phyloP scores from a whole-genome alignment of 371 early-diverging fungal species.

The Mucor lusitanicus region DNA sequence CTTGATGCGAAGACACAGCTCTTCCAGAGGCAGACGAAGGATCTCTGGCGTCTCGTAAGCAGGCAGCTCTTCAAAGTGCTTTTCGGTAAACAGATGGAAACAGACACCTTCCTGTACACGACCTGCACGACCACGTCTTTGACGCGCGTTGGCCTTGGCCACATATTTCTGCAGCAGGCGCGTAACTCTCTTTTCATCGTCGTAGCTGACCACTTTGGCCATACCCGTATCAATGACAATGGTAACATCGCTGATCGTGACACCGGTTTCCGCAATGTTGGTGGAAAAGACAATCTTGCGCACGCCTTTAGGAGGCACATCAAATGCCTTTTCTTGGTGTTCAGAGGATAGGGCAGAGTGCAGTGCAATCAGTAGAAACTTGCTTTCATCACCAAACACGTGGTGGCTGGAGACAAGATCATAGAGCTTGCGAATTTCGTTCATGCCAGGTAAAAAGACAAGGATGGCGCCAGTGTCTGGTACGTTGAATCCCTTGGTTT shows the following conservation, averaged over 20 bases:
- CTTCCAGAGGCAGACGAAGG: slow-evolving; percentile 77
- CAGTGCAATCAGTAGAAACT: slow-evolving; percentile 70
- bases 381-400: slow-evolving; percentile 42
- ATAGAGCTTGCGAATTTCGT: slow-evolving; percentile 68
- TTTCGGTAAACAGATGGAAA: slow-evolving; percentile 68
- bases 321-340: slow-evolving; percentile 69
- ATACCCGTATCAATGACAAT: slow-evolving; percentile 94
- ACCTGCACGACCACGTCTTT: slow-evolving; percentile 94
- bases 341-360: slow-evolving; percentile 80
- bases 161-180: slow-evolving; percentile 70
- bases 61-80: slow-evolving; percentile 61
- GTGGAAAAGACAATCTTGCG: slow-evolving; percentile 91
- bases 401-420: slow-evolving; percentile 55
- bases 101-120: slow-evolving; percentile 83
- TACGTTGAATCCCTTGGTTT: slow-evolving; percentile 20
- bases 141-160: slow-evolving; percentile 83
- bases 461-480: slow-evolving; percentile 78
- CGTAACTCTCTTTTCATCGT: slow-evolving; percentile 69
- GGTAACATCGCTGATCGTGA: slow-evolving; percentile 95
- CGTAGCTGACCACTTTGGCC: slow-evolving; percentile 77
- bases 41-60: slow-evolving; percentile 82
- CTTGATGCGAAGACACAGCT: slow-evolving; percentile 80
- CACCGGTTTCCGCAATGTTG: slow-evolving; percentile 94
- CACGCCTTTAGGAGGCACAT: slow-evolving; percentile 57
- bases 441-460: slow-evolving; percentile 89